Evolutionary conservation across 2,329 filamentous ascomycete species (phyloP), one percentile per base, ranked within the genome.

Genomic region (Xylariaceae sp.): DNA sequence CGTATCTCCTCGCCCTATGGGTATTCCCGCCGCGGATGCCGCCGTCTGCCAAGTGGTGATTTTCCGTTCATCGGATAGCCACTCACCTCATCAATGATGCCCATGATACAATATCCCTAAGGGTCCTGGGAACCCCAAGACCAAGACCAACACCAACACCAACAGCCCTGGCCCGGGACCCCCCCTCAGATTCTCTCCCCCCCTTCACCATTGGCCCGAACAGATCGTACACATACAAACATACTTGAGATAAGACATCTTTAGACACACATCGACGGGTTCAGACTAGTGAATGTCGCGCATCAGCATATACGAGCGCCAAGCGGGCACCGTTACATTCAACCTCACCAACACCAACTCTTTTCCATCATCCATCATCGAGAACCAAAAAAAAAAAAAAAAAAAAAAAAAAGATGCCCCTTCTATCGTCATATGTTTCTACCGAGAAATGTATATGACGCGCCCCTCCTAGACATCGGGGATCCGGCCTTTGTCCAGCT

Each of bases 241-340:
- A 19, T 19, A 19, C 19, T 19, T 19, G 19, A 19, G 19, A 19
- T 19, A 19, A 19, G 19, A 19, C 19, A 19, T 19, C 19, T 19
- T 19, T 19, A 19, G 19, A 19, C 19, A 19, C 19, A 19, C 19
- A 19, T 19, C 19, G 19, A 19, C 19, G 19, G 19, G 19, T 19
- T 19, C 19, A 19, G 30, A 31, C 31, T 32, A 26, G n/a, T 47
- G 43, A 47, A 19, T 50, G 12, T 47, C 57, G 41, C 47, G 53
- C 54, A 58, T 61, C 51, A 51, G 42, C 55, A 50, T 59, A 58
- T 58, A 58, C 51, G 50, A 53, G 51, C 50, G 58, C 58, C 57
- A 60, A 59, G 52, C 35, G 34, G 41, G 46, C 44, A 50, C 41
- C 56, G 26, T 42, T 12, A 8, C 37, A 19, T 19, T 19, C 19